Evolutionary conservation across 495 filamentous ascomycete genomes (phyloP).

Genomic region (Echria macrotheca): DNA sequence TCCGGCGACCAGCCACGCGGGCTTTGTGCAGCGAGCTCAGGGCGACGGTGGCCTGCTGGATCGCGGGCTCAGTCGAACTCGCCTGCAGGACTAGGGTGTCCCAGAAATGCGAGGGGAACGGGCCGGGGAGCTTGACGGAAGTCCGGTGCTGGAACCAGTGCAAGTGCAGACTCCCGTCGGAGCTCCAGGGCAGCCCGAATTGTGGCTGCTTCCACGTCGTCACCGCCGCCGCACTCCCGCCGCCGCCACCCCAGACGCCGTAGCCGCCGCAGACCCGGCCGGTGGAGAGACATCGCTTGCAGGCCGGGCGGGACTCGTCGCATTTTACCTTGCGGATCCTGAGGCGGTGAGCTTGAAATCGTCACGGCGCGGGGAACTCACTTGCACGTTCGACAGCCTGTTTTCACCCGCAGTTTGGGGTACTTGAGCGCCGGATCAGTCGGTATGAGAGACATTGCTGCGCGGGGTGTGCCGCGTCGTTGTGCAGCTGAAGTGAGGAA

Average conservation of each 20-base stretch:
- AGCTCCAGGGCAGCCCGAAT: no score
- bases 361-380: no score
- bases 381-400: slow-evolving; percentile 52
- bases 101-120: slow-evolving; percentile 45
- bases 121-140: slow-evolving; percentile 37
- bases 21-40: slow-evolving; percentile 39
- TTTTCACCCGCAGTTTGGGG: no score
- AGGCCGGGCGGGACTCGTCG: slow-evolving; percentile 51
- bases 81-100: slow-evolving; percentile 42
- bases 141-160: no score
- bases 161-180: no score
- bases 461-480: no score
- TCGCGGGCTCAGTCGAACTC: slow-evolving; percentile 40
- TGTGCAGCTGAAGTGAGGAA: no score
- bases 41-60: slow-evolving; percentile 48
- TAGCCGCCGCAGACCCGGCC: slow-evolving; percentile 56
- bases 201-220: no score
- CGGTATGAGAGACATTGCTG: no score
- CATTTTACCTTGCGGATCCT: slow-evolving; percentile 51
- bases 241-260: slow-evolving; percentile 47
- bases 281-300: slow-evolving; percentile 48
- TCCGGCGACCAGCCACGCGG: neutral
- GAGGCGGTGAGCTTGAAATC: no score
- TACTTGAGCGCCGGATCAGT: no score
- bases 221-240: no score